Conservation (phyloP, 768 basidiomycete genomes). For the Dacryopinax spathularia region DNA sequence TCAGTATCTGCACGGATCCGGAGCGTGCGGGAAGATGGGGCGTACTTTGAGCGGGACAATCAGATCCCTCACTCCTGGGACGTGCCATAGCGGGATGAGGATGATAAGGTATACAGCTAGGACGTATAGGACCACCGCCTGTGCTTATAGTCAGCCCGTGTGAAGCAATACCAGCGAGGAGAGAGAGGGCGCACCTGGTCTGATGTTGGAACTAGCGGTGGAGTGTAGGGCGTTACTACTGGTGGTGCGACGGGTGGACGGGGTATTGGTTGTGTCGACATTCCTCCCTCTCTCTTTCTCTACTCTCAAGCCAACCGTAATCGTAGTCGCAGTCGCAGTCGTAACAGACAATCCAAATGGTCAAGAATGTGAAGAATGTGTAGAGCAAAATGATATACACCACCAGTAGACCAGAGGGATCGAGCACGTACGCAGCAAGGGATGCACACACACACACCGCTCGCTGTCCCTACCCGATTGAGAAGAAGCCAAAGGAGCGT, state of each 20-base stretch:
- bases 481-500: no score
- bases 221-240: neutral
- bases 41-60: slow-evolving; percentile 53
- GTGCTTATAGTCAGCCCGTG: neutral
- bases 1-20: neutral
- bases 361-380: neutral
- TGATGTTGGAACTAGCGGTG: neutral
- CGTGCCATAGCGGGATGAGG: slow-evolving; percentile 79
- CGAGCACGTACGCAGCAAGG: neutral
- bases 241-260: neutral
- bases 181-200: neutral
- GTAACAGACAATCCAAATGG: no score
- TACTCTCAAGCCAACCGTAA: neutral
- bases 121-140: slow-evolving; percentile 11
- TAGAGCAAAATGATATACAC: neutral
- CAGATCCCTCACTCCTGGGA: slow-evolving; percentile 60
- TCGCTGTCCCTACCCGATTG: no score
- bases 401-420: neutral
- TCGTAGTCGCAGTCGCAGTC: neutral
- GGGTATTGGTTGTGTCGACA: neutral
- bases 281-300: no score
- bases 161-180: neutral
- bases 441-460: neutral
- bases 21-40: neutral
- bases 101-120: slow-evolving; percentile 71